A percentile compares a stretch with the other conserved stretches of the same genome.
Conservation (phyloP, 2,329 filamentous ascomycete species). For the Clarireedia sp. region DNA sequence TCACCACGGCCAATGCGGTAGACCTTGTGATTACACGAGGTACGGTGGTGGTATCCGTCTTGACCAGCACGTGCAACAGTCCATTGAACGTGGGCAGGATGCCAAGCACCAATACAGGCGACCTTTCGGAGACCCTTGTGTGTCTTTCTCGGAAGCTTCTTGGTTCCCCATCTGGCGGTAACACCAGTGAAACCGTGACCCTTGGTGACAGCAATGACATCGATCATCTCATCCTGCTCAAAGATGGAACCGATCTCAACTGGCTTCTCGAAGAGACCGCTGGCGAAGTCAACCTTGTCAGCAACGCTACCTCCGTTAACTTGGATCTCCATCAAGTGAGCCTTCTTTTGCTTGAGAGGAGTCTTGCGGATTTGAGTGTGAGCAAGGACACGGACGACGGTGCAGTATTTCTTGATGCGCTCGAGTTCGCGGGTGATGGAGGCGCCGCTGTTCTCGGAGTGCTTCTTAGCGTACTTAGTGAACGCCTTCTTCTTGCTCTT, state of each 20-base stretch:
- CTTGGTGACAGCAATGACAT: constrained; percentile 99
- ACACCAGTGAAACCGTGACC: constrained; percentile 98
- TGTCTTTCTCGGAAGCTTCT: constrained; percentile 99
- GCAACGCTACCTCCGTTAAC: constrained; percentile 93
- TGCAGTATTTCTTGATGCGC: constrained; percentile 99
- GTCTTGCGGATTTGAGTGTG: constrained; percentile 99
- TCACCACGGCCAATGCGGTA: constrained; percentile 95
- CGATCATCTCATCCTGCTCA: constrained; percentile 99
- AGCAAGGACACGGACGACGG: constrained; percentile 95
- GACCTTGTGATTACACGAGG: constrained; percentile 99
- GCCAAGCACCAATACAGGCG: constrained; percentile 99
- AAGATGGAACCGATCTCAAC: constrained; percentile 90
- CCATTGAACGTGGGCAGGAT: constrained; percentile 99
- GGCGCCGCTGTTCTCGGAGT: constrained; percentile 85
- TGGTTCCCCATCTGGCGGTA: constrained; percentile 97
- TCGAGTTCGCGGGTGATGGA: constrained; percentile 95
- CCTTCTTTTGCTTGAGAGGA: constrained; percentile 99
- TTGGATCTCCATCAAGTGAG: constrained; percentile 99
- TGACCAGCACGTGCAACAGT: constrained; percentile 99
- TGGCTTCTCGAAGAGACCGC: constrained; percentile 98
- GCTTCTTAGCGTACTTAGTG: constrained; percentile 99
- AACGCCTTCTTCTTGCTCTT: constrained; percentile 99
- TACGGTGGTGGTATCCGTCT: constrained; percentile 99
- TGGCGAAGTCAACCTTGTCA: constrained; percentile 95
- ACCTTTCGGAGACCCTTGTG: constrained; percentile 99